Percentiles rank a stretch among this genome's conserved stretches.
phyloP scores from a whole-genome alignment of 257 asterid species.

The Solanum piurae region DNA sequence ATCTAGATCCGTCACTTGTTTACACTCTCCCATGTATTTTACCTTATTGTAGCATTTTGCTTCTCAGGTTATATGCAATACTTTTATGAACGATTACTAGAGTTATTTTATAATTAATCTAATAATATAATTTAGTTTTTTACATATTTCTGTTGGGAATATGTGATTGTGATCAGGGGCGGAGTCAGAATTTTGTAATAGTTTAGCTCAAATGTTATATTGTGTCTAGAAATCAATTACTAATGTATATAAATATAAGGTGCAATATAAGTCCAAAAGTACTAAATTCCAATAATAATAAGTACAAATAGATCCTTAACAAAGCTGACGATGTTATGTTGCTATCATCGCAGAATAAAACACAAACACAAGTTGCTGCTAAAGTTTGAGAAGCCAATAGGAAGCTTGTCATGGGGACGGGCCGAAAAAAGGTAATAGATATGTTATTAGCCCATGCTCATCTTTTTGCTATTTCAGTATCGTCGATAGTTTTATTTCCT shows the following conservation, averaged over 20 bases:
- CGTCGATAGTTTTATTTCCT: too few species aligned
- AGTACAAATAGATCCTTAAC: not conserved
- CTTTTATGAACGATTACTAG: not conserved
- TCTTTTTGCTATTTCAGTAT: too few species aligned
- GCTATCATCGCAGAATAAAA: not conserved
- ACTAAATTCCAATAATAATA: not conserved
- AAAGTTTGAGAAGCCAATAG: not conserved
- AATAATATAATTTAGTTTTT: not conserved
- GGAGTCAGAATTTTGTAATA: not conserved
- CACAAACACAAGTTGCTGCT: not conserved
- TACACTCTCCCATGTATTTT: too few species aligned
- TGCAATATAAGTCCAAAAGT: not conserved
- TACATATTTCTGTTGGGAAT: too few species aligned
- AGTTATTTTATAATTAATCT: not conserved
- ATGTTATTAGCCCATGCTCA: not conserved
- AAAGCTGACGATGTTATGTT: not conserved
- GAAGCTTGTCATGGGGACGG: not conserved
- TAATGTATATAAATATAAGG: not conserved
- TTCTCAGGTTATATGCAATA: not conserved
- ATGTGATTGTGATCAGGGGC: not conserved
- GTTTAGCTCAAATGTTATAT: too few species aligned
- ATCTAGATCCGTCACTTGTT: not conserved
- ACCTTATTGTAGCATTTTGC: too few species aligned
- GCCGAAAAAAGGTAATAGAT: fast-evolving
- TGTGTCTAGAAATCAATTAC: not conserved